A percentile compares a stretch with the other conserved stretches of the same genome.
phyloP scores from a whole-genome alignment of 225 moss, liverwort and hornwort genomes.

The Rhytidiadelphus loreus region DNA sequence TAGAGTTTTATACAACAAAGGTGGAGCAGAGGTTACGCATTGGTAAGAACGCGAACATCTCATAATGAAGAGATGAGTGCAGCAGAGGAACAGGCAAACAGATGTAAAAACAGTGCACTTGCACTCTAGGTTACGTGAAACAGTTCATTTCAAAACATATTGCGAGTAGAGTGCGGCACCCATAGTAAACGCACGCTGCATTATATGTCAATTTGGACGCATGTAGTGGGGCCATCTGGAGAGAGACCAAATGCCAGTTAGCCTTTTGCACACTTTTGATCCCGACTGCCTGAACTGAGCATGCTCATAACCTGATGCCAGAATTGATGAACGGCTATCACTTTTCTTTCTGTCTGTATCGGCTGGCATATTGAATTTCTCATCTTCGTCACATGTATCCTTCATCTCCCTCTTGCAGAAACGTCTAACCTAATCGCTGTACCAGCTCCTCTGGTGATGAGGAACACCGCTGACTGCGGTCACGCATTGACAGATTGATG shows the following conservation, averaged over 20 bases:
- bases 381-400: background rate
- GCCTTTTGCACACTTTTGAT: background rate
- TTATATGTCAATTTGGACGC: background rate
- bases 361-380: background rate
- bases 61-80: no score
- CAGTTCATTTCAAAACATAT: background rate
- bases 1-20: rapidly evolving
- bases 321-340: background rate
- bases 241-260: background rate
- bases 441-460: background rate
- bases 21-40: no score
- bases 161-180: background rate
- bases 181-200: background rate
- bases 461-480: background rate
- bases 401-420: no score
- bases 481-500: background rate
- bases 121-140: background rate
- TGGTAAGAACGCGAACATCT: no score
- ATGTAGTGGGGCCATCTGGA: background rate
- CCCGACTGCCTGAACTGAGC: background rate
- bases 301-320: background rate
- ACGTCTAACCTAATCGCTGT: no score
- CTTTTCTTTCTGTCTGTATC: background rate
- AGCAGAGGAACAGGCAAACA: no score
- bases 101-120: no score